Conservation (phyloP, 441 rosid genomes). For the Bruguiera hainesii region DNA sequence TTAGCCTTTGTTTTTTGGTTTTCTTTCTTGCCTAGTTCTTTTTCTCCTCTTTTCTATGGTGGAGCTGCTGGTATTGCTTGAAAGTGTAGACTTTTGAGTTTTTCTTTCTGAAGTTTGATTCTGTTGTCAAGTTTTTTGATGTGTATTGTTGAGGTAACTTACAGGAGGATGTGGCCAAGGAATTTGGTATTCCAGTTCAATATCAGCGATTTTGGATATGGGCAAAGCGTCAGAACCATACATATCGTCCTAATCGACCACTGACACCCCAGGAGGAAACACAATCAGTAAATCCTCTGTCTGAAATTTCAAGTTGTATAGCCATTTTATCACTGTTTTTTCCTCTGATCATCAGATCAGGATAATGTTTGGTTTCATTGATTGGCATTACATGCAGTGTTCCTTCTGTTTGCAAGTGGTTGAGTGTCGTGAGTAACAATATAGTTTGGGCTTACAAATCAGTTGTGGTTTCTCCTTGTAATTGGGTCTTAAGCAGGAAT, state of each 20-base stretch:
- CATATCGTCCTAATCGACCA: slow-evolving; percentile 96
- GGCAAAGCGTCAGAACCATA: slow-evolving; percentile 98
- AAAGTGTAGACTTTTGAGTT: not conserved
- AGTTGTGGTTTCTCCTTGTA: too few species aligned
- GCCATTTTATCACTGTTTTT: too few species aligned
- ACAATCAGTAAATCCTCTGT: slow-evolving; percentile 52
- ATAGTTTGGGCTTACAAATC: too few species aligned
- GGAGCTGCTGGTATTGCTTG: slow-evolving; percentile 1
- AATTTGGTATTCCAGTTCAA: slow-evolving; percentile 83
- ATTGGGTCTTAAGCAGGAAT: not conserved
- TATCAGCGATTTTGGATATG: slow-evolving; percentile 92
- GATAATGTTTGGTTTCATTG: too few species aligned
- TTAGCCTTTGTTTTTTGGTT: too few species aligned
- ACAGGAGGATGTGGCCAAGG: slow-evolving; percentile 95
- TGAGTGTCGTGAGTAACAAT: too few species aligned
- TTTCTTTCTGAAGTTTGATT: not conserved
- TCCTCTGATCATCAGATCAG: too few species aligned
- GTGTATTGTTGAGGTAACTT: slow-evolving; percentile 23
- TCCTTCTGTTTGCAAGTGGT: too few species aligned
- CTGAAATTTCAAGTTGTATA: not conserved
- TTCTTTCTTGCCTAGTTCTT: not conserved
- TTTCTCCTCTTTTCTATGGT: not conserved
- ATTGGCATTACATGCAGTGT: too few species aligned
- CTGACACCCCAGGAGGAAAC: slow-evolving; percentile 77
- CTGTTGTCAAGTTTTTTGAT: not conserved